These are phyloP conservation scores for Penicillium canariense DNA, from an alignment of 495 filamentous ascomycete species.

Conservation along the genomic window DNA sequence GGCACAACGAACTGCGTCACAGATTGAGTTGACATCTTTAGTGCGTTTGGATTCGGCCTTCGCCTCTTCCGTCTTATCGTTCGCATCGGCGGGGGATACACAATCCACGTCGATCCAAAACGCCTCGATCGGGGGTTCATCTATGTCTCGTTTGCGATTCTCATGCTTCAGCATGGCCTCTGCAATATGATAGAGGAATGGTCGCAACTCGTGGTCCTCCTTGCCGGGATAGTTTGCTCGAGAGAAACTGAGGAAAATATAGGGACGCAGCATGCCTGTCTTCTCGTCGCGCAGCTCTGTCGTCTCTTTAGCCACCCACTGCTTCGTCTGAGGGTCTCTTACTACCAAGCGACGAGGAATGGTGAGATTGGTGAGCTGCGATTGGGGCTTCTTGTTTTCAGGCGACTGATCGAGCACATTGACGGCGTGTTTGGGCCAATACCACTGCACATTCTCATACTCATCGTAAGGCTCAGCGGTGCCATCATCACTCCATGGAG, in stretches of 20 bases:
- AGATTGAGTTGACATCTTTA: conserved; percentile 15
- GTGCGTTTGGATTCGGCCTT: conserved; percentile 1
- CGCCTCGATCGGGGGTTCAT: conserved; percentile 1
- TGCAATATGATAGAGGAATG: conserved; percentile 2
- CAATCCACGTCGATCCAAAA: conserved; percentile 16
- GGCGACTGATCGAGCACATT: conserved; percentile 16
- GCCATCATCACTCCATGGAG: conserved; percentile 11
- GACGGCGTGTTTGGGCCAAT: conserved; percentile 16
- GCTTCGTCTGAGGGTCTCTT: background rate
- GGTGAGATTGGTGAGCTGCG: conserved; percentile 7
- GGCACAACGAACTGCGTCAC: conserved; percentile 16
- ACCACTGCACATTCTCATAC: conserved; percentile 16
- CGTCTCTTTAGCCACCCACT: conserved; percentile 6
- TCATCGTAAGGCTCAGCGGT: conserved; percentile 3
- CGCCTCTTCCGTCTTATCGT: background rate
- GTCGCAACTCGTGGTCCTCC: conserved; percentile 1
- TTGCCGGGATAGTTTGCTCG: conserved; percentile 7
- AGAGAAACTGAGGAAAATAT: conserved; percentile 17
- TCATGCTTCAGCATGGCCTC: background rate
- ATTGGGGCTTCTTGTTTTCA: conserved; percentile 6
- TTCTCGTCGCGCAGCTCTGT: conserved; percentile 1
- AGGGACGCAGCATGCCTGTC: conserved; percentile 12
- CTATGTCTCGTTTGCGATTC: background rate
- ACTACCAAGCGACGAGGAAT: conserved; percentile 16
- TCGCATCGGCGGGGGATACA: conserved; percentile 1